Evolutionary conservation across 257 asterid genomes (phyloP).

Genomic region (Solanum etuberosum): DNA sequence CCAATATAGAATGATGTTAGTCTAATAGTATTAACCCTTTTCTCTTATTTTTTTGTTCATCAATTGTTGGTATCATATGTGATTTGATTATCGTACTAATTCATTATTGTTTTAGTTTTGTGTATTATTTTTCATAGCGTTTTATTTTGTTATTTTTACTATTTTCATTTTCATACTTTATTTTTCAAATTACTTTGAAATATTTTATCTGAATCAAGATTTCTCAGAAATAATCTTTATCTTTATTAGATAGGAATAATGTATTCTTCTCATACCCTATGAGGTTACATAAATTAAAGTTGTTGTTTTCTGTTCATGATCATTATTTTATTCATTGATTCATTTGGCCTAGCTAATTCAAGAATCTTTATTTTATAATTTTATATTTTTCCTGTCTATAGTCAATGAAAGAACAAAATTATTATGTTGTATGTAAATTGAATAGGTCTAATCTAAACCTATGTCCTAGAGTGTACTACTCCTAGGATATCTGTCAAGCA

Average conservation of each 20-base stretch:
- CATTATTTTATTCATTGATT: not conserved
- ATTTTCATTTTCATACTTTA: not conserved
- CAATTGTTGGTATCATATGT: not conserved
- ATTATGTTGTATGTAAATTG: not conserved
- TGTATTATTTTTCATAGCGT: too few relatives aligned
- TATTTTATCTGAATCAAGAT: fast-evolving
- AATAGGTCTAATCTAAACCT: not conserved
- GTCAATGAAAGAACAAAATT: not conserved
- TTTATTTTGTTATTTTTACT: not conserved
- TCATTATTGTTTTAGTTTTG: too few relatives aligned
- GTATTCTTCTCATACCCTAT: not conserved
- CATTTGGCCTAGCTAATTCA: not conserved
- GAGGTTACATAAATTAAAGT: not conserved
- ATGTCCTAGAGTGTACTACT: not conserved
- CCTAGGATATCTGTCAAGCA: not conserved
- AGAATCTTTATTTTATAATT: not conserved
- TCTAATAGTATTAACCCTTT: not conserved
- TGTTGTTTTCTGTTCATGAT: not conserved
- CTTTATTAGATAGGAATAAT: not conserved
- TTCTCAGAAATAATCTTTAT: not conserved
- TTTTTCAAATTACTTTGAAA: fast-evolving
- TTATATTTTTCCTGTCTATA: not conserved
- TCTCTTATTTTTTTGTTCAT: not conserved
- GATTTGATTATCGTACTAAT: not conserved
- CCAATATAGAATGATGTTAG: not conserved